A percentile compares a stretch with the other conserved stretches of the same genome.
These are phyloP conservation scores for Pichia sp. DNA, from an alignment of 1,139 yeast species.

Conservation along the genomic window DNA sequence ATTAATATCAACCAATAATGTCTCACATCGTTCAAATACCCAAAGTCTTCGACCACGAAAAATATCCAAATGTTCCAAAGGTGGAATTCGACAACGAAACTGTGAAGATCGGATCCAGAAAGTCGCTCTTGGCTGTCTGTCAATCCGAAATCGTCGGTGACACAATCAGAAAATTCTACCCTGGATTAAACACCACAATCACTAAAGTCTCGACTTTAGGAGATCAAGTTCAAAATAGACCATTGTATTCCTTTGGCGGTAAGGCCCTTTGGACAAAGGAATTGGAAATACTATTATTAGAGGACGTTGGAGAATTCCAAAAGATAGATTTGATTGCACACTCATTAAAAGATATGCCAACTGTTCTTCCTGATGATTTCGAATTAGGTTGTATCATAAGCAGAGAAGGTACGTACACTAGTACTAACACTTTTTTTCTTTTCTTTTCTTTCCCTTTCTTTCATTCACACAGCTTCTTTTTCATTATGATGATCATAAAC, in stretches of 20 bases:
- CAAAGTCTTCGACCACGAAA: constrained; percentile 16
- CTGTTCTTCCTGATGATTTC: constrained; percentile 85
- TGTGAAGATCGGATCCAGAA: constrained; percentile 77
- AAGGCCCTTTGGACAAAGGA: constrained; percentile 97
- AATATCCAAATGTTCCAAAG: constrained; percentile 8
- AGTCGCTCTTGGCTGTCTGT: constrained; percentile 79
- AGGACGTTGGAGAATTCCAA: constrained; percentile 62
- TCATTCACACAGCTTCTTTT: not conserved
- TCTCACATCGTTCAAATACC: constrained; percentile 18
- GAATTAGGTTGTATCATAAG: constrained; percentile 83
- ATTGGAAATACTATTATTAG: constrained; percentile 67
- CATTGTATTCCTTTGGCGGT: constrained; percentile 94
- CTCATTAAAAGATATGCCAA: constrained; percentile 94
- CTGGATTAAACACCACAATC: constrained; percentile 64
- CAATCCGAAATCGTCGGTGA: constrained; percentile 79
- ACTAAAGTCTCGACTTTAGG: constrained; percentile 85
- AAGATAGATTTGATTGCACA: constrained; percentile 88
- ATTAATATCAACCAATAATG: not conserved
- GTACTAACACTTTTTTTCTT: too few species aligned
- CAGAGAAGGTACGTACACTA: constrained; percentile 61
- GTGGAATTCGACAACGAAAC: constrained; percentile 13
- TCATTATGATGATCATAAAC: constrained; percentile 29
- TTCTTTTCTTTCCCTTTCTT: not conserved
- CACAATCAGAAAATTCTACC: constrained; percentile 56
- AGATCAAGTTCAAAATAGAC: constrained; percentile 80